Conservation (phyloP, 805 yeast genomes). For the Candida wancherniae region DNA sequence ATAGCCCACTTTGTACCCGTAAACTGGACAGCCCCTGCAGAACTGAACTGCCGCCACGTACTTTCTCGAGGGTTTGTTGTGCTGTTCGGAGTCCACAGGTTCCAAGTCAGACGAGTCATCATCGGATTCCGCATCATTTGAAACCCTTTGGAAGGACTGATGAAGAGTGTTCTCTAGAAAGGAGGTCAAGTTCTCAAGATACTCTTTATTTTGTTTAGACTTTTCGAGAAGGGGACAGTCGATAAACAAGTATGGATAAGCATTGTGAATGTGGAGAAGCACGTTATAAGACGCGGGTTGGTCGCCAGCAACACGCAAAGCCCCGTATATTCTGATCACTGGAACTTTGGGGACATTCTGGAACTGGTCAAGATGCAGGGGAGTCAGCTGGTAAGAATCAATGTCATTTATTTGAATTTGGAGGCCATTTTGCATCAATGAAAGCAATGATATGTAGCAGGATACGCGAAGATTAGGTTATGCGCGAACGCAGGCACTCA, state of each 20-base stretch:
- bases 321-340: slow-evolving; percentile 72
- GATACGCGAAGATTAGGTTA: too few species aligned
- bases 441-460: too few species aligned
- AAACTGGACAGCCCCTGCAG: slow-evolving; percentile 75
- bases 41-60: slow-evolving; percentile 57
- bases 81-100: slow-evolving; percentile 2
- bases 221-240: slow-evolving; percentile 45
- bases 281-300: slow-evolving; percentile 22
- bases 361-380: slow-evolving; percentile 50
- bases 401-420: slow-evolving; percentile 54
- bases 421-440: slow-evolving; percentile 12
- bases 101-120: slow-evolving; percentile 10
- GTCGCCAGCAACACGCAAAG: slow-evolving; percentile 45
- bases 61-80: slow-evolving; percentile 18
- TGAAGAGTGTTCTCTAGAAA: slow-evolving; percentile 43
- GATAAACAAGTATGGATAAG: slow-evolving; percentile 75
- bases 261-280: slow-evolving; percentile 74
- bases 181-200: slow-evolving; percentile 35
- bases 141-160: slow-evolving; percentile 31
- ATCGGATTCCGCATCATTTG: slow-evolving; percentile 9
- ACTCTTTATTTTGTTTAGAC: slow-evolving; percentile 15
- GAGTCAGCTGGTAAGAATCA: slow-evolving; percentile 61
- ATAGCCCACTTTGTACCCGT: slow-evolving; percentile 74
- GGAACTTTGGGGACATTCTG: slow-evolving; percentile 56
- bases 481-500: too few species aligned